Evolutionary conservation across 164 flowering plant species (phyloP).

Genomic region (Aristolochia californica): DNA sequence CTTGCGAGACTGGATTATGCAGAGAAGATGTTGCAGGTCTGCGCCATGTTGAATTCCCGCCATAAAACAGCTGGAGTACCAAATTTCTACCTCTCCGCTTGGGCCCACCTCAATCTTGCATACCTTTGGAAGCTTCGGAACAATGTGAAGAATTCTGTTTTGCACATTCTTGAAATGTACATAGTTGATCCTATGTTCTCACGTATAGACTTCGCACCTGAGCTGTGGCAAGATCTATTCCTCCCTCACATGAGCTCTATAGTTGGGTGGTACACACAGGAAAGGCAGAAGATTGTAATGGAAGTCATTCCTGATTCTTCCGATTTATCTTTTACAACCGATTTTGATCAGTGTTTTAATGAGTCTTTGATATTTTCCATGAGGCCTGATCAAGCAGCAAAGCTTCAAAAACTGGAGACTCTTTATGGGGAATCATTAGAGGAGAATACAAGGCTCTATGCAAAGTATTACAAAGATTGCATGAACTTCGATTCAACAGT

Average conservation of each 20-base stretch:
- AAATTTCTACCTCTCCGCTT: constrained; percentile 68
- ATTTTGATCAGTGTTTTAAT: constrained; percentile 58
- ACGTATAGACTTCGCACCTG: constrained; percentile 69
- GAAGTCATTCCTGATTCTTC: constrained; percentile 65
- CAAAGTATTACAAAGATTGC: constrained; percentile 62
- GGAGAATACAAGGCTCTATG: constrained; percentile 58
- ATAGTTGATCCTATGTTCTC: constrained; percentile 60
- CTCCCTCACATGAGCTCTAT: constrained; percentile 77
- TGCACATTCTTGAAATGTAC: constrained; percentile 70
- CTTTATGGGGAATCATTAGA: constrained; percentile 55
- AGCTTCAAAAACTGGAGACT: constrained; percentile 46
- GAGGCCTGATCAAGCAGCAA: constrained; percentile 75
- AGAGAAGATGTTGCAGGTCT: constrained; percentile 76
- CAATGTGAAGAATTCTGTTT: constrained; percentile 37
- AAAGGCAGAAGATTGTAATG: constrained; percentile 61
- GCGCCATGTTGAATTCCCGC: constrained; percentile 54
- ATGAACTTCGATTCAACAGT: constrained; percentile 36
- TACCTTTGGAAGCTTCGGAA: constrained; percentile 49
- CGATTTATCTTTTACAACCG: constrained; percentile 62
- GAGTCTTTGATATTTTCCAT: constrained; percentile 58
- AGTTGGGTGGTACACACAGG: constrained; percentile 69
- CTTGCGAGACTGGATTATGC: constrained; percentile 58
- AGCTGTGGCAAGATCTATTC: constrained; percentile 57
- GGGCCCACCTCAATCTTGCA: constrained; percentile 74
- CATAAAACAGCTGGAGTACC: constrained; percentile 73